phyloP scores from a whole-genome alignment of 2,329 filamentous ascomycete genomes.

The Aspergillus spinulosporus region DNA sequence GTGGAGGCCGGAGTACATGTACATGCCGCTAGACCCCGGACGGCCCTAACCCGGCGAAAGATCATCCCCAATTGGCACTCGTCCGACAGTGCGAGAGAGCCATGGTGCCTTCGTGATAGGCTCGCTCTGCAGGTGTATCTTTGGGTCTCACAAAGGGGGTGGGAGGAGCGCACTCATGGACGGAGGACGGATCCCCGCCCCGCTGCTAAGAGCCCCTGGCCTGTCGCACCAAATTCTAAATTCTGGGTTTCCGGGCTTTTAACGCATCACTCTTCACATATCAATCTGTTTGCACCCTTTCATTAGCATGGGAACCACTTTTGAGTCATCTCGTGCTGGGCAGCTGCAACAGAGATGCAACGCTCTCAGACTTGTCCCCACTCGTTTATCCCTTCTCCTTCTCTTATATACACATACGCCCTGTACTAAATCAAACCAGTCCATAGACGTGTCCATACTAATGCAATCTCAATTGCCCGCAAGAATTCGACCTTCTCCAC shows the following conservation, averaged over 20 bases:
- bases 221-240: not conserved
- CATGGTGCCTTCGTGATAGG: not conserved
- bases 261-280: not conserved
- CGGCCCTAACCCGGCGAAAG: not conserved
- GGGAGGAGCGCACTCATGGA: not conserved
- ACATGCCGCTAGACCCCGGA: not conserved
- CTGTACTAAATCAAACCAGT: not conserved
- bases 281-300: not conserved
- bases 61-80: not conserved
- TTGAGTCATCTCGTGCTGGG: not conserved
- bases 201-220: constrained; percentile 10
- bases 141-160: not conserved
- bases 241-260: not conserved
- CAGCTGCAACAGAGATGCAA: not conserved
- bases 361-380: not conserved
- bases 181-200: constrained; percentile 13
- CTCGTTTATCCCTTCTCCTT: not conserved
- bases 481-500: not conserved
- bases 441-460: not conserved
- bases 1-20: not conserved
- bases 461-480: not conserved
- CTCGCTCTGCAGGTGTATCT: not conserved
- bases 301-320: not conserved
- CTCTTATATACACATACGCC: not conserved
- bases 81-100: too few relatives aligned